Percentiles rank a stretch among this genome's conserved stretches.
phyloP scores from a whole-genome alignment of 208 protist genomes.

The Herpetomonas tarakana region DNA sequence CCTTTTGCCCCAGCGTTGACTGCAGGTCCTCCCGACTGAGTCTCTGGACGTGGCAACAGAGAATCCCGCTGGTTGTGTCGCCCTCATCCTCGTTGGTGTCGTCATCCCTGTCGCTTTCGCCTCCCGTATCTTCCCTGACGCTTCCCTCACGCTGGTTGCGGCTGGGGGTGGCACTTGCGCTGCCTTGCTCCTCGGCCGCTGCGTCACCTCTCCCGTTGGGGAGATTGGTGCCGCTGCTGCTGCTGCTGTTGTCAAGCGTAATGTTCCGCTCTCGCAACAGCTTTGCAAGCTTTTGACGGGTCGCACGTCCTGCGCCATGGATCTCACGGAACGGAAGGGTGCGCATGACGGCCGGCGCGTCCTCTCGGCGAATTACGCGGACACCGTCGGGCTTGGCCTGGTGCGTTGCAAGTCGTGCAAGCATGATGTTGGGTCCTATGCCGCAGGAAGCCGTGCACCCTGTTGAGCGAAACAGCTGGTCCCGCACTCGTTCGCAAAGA shows the following conservation, averaged over 20 bases:
- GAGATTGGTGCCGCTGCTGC: neutral
- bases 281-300: constrained; percentile 49
- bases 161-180: neutral
- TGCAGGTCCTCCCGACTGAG: constrained; percentile 54
- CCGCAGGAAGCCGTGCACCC: constrained; percentile 83
- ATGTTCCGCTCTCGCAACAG: constrained; percentile 25
- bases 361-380: constrained; percentile 31
- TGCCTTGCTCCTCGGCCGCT: neutral
- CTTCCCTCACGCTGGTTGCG: neutral
- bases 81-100: neutral
- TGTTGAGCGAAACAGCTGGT: constrained; percentile 42
- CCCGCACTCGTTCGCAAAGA: constrained; percentile 59
- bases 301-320: constrained; percentile 67
- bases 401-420: constrained; percentile 70
- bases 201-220: neutral
- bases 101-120: constrained; percentile 10
- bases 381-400: constrained; percentile 77
- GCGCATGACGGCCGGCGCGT: constrained; percentile 38
- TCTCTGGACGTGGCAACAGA: constrained; percentile 68
- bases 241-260: neutral
- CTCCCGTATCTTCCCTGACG: neutral
- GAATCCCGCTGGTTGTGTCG: neutral
- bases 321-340: constrained; percentile 53
- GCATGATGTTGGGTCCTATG: constrained; percentile 83
- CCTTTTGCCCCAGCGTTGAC: constrained; percentile 47